Percentiles rank a stretch among this genome's conserved stretches.
These are phyloP conservation scores for Protomyces arabidopsidicola DNA, from an alignment of 1,139 yeast genomes.

Conservation along the genomic window DNA sequence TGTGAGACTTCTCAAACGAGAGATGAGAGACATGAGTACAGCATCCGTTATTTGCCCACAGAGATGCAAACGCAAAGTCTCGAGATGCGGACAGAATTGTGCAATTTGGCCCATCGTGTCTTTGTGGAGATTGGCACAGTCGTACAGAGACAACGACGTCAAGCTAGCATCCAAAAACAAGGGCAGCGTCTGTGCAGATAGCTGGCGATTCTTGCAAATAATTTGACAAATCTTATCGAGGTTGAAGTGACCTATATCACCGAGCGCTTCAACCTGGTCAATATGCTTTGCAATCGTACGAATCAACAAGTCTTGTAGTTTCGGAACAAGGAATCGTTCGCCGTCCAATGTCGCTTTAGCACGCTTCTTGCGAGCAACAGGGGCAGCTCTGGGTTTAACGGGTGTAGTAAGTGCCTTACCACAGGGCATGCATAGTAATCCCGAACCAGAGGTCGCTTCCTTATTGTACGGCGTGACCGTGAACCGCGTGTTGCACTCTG, in stretches of 20 bases:
- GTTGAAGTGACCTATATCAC: conserved; percentile 69
- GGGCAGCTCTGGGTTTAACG: conserved; percentile 51
- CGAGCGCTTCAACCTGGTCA: conserved; percentile 67
- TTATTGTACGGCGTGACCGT: conserved; percentile 63
- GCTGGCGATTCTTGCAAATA: conserved; percentile 71
- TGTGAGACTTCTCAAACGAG: conserved; percentile 53
- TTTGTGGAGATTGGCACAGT: conserved; percentile 73
- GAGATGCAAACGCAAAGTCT: conserved; percentile 67
- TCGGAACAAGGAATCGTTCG: conserved; percentile 58
- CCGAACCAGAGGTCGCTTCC: conserved; percentile 45
- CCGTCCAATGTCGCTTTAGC: conserved; percentile 81
- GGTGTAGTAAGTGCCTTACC: conserved; percentile 41
- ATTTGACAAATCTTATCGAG: conserved; percentile 66
- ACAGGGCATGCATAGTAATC: conserved; percentile 60
- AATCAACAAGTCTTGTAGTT: conserved; percentile 78
- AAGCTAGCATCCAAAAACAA: conserved; percentile 64
- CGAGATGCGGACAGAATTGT: conserved; percentile 70
- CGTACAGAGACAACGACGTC: conserved; percentile 70
- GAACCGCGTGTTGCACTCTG: conserved; percentile 42
- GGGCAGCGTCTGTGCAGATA: conserved; percentile 64
- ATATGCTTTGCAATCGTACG: conserved; percentile 65
- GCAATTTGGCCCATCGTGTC: conserved; percentile 67
- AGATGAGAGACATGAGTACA: conserved; percentile 57
- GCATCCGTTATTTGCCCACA: conserved; percentile 88
- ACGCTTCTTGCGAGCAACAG: conserved; percentile 57